phyloP scores from a whole-genome alignment of 768 basidiomycete genomes.

The Tricholoma hemisulphureum region DNA sequence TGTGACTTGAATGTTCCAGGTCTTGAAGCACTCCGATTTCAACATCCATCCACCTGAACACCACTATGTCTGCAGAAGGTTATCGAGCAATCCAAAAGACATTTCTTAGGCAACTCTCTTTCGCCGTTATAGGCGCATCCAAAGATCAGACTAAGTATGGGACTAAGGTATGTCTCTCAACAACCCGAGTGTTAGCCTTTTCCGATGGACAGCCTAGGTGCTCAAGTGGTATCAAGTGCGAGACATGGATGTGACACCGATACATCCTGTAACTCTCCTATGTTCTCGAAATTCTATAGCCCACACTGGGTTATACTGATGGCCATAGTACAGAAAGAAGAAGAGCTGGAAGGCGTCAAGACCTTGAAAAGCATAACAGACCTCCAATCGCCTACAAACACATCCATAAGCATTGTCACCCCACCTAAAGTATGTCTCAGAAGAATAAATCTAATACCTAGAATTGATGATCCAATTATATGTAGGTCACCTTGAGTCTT shows the following conservation, averaged over 20 bases:
- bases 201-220: slow-evolving; percentile 42
- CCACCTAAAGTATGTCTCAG: slow-evolving; percentile 56
- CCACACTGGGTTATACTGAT: neutral
- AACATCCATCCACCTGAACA: slow-evolving; percentile 1
- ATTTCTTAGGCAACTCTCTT: slow-evolving; percentile 64
- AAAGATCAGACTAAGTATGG: slow-evolving; percentile 78
- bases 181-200: neutral
- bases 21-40: too few species aligned
- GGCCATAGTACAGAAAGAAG: slow-evolving; percentile 52
- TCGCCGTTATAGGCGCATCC: slow-evolving; percentile 81
- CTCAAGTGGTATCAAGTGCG: slow-evolving; percentile 74
- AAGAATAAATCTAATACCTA: neutral
- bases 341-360: slow-evolving; percentile 62
- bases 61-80: slow-evolving; percentile 17
- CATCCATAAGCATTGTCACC: slow-evolving; percentile 78
- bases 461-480: neutral
- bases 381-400: slow-evolving; percentile 59
- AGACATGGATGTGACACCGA: slow-evolving; percentile 59
- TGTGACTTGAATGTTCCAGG: too few species aligned
- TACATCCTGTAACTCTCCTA: slow-evolving; percentile 62
- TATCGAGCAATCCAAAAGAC: slow-evolving; percentile 42
- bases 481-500: slow-evolving; percentile 70
- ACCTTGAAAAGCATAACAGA: slow-evolving; percentile 56
- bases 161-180: slow-evolving; percentile 50
- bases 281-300: neutral